Percentiles rank a stretch among this genome's conserved stretches.
These are phyloP conservation scores for Fusarium nodosum DNA, from an alignment of 2,329 filamentous ascomycete genomes.

Conservation along the genomic window DNA sequence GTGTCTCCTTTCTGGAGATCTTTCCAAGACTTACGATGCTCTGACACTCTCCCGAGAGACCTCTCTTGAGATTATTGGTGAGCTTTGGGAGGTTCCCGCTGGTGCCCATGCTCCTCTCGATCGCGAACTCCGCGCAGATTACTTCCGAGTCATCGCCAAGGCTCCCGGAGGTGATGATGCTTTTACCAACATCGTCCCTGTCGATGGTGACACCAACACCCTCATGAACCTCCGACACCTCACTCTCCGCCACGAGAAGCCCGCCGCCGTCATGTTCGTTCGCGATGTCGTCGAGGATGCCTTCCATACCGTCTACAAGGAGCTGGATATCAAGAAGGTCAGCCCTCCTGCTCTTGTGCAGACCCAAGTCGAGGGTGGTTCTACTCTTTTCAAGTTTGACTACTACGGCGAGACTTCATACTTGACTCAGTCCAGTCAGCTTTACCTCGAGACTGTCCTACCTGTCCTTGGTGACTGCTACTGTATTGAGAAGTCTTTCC, in stretches of 20 bases:
- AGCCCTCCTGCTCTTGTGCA: conserved; percentile 92
- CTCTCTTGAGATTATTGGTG: conserved; percentile 85
- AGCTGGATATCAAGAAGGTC: conserved; percentile 83
- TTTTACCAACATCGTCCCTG: conserved; percentile 80
- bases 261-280: conserved; percentile 89
- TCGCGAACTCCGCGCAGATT: conserved; percentile 92
- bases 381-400: conserved; percentile 89
- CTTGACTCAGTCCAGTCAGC: conserved; percentile 95
- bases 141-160: conserved; percentile 80
- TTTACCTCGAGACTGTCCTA: conserved; percentile 96
- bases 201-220: conserved; percentile 54
- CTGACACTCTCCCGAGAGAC: conserved; percentile 88
- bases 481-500: conserved; percentile 99
- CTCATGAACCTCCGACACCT: conserved; percentile 87
- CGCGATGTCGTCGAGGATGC: conserved; percentile 84
- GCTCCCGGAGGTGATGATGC: conserved; percentile 88
- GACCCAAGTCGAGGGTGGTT: conserved; percentile 93
- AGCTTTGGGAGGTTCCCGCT: conserved; percentile 85
- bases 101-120: conserved; percentile 84
- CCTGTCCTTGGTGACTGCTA: conserved; percentile 94
- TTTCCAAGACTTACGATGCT: conserved; percentile 93
- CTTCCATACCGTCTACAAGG: conserved; percentile 83
- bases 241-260: conserved; percentile 84
- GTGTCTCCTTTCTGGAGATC: conserved; percentile 67
- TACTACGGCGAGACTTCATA: conserved; percentile 94